phyloP scores from a whole-genome alignment of 2,329 filamentous ascomycete genomes.

The Aspergillus hortae region DNA sequence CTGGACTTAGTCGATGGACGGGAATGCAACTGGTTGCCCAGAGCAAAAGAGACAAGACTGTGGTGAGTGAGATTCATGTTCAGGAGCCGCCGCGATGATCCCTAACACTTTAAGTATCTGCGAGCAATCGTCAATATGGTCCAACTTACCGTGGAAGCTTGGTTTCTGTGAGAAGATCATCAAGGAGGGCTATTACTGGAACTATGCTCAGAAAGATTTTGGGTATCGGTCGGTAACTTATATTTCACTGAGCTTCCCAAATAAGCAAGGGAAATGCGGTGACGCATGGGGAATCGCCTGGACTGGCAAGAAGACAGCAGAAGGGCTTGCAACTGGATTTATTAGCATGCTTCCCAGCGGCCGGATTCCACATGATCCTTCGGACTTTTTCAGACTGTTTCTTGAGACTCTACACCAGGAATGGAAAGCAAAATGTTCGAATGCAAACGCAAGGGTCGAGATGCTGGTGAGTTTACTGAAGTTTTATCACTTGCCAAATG shows the following conservation, averaged over 20 bases:
- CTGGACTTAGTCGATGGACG: neutral
- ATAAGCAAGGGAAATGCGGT: neutral
- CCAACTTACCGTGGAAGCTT: neutral
- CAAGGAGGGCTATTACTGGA: neutral
- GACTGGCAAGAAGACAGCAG: neutral
- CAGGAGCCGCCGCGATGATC: neutral
- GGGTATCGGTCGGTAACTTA: neutral
- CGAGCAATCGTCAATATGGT: neutral
- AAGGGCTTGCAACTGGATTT: neutral
- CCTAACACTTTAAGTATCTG: neutral
- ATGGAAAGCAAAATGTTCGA: neutral
- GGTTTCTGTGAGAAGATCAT: neutral
- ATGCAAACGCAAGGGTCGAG: neutral
- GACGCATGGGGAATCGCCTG: neutral
- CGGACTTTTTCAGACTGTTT: neutral
- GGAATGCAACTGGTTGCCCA: neutral
- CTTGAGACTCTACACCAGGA: neutral
- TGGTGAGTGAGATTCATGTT: neutral
- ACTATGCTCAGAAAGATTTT: neutral
- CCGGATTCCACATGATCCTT: neutral
- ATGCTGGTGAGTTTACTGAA: neutral
- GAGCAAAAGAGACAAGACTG: neutral
- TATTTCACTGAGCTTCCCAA: neutral
- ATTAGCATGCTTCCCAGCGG: neutral
- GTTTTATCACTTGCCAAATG: neutral